These are phyloP conservation scores for Stachybotrys chartarum DNA, from an alignment of 2,329 filamentous ascomycete species.

Conservation along the genomic window DNA sequence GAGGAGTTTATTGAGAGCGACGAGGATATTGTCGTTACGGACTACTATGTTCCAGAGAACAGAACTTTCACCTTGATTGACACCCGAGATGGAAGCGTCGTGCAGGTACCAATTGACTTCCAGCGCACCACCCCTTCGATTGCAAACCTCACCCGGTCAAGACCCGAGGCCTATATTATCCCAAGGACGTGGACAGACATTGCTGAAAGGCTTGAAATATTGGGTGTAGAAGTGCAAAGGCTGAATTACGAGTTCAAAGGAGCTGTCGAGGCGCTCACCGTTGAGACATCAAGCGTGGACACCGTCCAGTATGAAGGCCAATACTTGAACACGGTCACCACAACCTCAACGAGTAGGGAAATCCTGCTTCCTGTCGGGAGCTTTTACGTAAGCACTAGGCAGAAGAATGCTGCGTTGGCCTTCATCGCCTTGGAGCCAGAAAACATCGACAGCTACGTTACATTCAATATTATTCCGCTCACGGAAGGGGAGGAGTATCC, in stretches of 20 bases:
- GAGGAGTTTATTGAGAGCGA: slow-evolving; percentile 13
- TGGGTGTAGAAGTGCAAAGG: slow-evolving; percentile 13
- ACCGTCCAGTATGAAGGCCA: slow-evolving; percentile 14
- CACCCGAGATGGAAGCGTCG: slow-evolving; percentile 12
- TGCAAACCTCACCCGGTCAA: slow-evolving; percentile 15
- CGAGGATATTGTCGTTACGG: slow-evolving; percentile 17
- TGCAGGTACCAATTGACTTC: slow-evolving; percentile 14
- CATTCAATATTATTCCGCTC: slow-evolving; percentile 15
- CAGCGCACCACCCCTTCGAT: slow-evolving; percentile 14
- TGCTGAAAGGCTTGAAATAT: slow-evolving; percentile 13
- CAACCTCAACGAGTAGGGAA: slow-evolving; percentile 7
- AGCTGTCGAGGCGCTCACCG: slow-evolving; percentile 13
- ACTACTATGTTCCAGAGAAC: slow-evolving; percentile 10
- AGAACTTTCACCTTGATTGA: slow-evolving; percentile 18
- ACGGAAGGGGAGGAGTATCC: slow-evolving; percentile 18
- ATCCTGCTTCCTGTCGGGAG: slow-evolving; percentile 15
- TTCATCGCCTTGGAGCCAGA: slow-evolving; percentile 19
- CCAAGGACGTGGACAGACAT: slow-evolving; percentile 14
- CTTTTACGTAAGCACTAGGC: slow-evolving; percentile 15
- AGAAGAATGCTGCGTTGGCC: slow-evolving; percentile 17
- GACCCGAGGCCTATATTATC: slow-evolving; percentile 19
- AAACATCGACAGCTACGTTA: slow-evolving; percentile 15
- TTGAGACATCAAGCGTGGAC: slow-evolving; percentile 9
- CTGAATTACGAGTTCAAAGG: slow-evolving; percentile 12
- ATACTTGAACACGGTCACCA: slow-evolving; percentile 13